Base-by-base conservation (phyloP, 2,329 filamentous ascomycete genomes). In the Dothideomycetes sp. region DNA sequence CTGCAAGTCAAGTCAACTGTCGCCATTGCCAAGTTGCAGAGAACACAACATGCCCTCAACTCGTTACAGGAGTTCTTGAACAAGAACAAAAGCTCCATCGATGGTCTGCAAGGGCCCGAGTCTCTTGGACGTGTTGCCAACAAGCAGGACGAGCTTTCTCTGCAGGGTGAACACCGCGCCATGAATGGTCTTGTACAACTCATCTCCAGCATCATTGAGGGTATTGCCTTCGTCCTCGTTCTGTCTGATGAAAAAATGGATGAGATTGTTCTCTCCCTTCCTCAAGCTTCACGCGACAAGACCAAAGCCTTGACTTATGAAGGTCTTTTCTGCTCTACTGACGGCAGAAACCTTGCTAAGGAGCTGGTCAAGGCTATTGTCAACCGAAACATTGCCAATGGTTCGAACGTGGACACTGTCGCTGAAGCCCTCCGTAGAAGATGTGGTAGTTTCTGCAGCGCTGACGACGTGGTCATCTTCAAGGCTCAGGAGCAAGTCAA, bases 401-500 rank as follows among this genome's bases (percentile, higher is more conserved):
- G 93, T 8, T 89, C 88, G 4, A 98, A 96, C 48, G 89, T 98
- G 15, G 93, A 98, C 64, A 95, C 88, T 0, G 87, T 98, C 17
- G 89, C 91, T 0, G 91, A 98, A 61, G 86, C 88, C n/a, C 67
- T 98, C 35, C 77, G 91, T 33, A 75, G 91, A 52, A 78, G 88
- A 52, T 98, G 91, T 52, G 93, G 91, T 47, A 95, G 84, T 63
- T 98, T 98, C 72, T 98, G 91, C 61, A 95, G 88, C 54, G 80
- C 89, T 0, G 89, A 98, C 49, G 91, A 98, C 64, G 91, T 96
- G 2, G 80, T 96, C 49, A 89, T 95, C 51, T 98, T 98, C 78
- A 96, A 94, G 63, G 91, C 91, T 0, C 89, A 96, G 58, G 91
- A 98, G 61, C 84, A 89, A 53, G 68, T 96, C 39, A 93, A 94